Conservation (phyloP, 208 protist genomes). For the Endotrypanum monterogeii region DNA sequence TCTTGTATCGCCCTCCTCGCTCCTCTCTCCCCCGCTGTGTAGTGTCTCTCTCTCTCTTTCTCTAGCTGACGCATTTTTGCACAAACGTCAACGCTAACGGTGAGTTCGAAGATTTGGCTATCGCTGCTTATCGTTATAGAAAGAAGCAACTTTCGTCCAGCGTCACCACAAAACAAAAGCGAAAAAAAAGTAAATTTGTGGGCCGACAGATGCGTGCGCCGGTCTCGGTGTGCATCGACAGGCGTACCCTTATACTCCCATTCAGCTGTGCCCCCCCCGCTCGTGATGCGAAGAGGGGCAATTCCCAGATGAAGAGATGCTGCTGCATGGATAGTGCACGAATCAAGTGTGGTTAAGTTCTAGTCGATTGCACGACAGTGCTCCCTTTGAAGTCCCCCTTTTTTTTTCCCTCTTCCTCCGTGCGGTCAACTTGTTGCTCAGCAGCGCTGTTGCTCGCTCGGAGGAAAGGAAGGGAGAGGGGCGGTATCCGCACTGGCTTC, state of each 20-base stretch:
- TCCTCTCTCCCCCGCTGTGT: no score
- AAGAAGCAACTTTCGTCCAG: neutral
- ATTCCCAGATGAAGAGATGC: neutral
- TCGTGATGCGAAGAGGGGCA: neutral
- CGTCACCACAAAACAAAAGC: neutral
- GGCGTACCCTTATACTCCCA: neutral
- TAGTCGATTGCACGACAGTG: no score
- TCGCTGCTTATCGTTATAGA: neutral
- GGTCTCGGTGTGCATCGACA: neutral
- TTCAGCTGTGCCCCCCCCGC: no score
- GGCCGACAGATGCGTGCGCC: neutral
- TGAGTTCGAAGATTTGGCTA: neutral
- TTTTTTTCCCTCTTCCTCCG: slow-evolving; percentile 13
- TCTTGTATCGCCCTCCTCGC: neutral
- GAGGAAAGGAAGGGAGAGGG: no score
- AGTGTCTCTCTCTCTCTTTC: no score
- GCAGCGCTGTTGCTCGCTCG: neutral
- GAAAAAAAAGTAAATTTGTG: neutral
- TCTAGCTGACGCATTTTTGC: neutral
- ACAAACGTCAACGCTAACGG: neutral
- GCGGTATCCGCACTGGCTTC: neutral
- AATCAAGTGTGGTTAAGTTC: no score
- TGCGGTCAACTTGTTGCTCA: neutral
- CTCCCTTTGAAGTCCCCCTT: neutral
- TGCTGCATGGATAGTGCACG: neutral